Percentiles rank a stretch among this genome's conserved stretches.
phyloP scores from a whole-genome alignment of 169 alveolate genomes.

The Miamiensis avidus region DNA sequence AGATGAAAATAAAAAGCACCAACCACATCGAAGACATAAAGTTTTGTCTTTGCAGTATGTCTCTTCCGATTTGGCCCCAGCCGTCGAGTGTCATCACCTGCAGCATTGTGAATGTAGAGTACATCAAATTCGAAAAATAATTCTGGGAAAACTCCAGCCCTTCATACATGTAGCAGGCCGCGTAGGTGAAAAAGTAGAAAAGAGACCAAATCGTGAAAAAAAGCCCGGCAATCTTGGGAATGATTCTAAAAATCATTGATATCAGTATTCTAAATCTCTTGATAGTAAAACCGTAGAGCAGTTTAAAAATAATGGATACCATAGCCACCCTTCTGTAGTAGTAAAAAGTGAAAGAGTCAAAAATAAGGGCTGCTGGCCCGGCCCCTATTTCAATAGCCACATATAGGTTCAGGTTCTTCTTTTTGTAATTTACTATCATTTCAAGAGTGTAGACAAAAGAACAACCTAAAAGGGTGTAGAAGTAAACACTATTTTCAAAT shows the following conservation, averaged over 20 bases:
- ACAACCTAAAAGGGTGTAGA: not conserved
- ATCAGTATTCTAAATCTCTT: not conserved
- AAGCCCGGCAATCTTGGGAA: not conserved
- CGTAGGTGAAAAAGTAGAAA: constrained; percentile 6
- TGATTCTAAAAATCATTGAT: not conserved
- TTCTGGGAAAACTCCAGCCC: not conserved
- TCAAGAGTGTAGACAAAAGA: not conserved
- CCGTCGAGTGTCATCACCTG: constrained; percentile 21
- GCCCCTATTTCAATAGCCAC: not conserved
- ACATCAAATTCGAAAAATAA: constrained; percentile 2
- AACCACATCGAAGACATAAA: not conserved
- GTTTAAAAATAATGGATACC: not conserved
- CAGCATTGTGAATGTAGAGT: constrained; percentile 14
- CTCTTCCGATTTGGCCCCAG: constrained; percentile 30
- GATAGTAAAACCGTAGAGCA: not conserved
- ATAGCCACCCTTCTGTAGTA: not conserved
- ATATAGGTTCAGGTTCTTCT: not conserved
- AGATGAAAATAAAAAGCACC: constrained; percentile 8
- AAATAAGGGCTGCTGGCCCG: not conserved
- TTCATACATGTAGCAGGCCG: constrained; percentile 11
- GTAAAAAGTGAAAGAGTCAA: not conserved
- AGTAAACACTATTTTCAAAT: too few species aligned
- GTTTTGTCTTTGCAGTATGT: not conserved
- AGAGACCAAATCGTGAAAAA: constrained; percentile 5
- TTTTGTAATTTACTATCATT: too few species aligned